phyloP scores from a whole-genome alignment of 768 basidiomycete species.

The Leccinellum luteum region DNA sequence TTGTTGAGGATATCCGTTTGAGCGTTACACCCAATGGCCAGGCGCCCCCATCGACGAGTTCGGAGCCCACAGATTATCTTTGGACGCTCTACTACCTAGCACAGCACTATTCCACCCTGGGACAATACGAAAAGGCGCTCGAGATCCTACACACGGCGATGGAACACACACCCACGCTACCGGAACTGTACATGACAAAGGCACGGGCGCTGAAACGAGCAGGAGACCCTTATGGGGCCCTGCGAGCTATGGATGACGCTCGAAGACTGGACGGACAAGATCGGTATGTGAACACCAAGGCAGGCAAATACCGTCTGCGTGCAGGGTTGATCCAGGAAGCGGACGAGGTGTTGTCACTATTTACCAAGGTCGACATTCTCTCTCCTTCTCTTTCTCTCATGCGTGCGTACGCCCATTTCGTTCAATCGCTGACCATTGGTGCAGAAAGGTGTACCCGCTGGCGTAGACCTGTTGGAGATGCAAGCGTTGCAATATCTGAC shows the following conservation, averaged over 20 bases:
- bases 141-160: conserved; percentile 63
- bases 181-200: conserved; percentile 81
- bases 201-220: conserved; percentile 84
- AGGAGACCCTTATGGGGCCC: conserved; percentile 77
- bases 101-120: conserved; percentile 77
- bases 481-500: conserved; percentile 85
- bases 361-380: conserved; percentile 72
- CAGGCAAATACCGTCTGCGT: conserved; percentile 85
- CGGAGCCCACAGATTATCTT: conserved; percentile 75
- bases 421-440: conserved; percentile 7
- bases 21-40: conserved; percentile 36
- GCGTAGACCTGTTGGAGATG: conserved; percentile 89
- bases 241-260: conserved; percentile 75
- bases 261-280: conserved; percentile 89
- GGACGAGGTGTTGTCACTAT: conserved; percentile 69
- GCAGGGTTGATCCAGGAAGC: conserved; percentile 82
- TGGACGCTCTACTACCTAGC: conserved; percentile 97
- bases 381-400: background rate
- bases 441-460: conserved; percentile 85
- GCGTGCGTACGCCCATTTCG: background rate
- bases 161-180: conserved; percentile 87
- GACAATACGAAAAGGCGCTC: conserved; percentile 47
- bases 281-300: conserved; percentile 91
- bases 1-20: conserved; percentile 52
- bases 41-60: conserved; percentile 19